phyloP scores from a whole-genome alignment of 2,329 filamentous ascomycete genomes.

The Emydomyces testavorans region DNA sequence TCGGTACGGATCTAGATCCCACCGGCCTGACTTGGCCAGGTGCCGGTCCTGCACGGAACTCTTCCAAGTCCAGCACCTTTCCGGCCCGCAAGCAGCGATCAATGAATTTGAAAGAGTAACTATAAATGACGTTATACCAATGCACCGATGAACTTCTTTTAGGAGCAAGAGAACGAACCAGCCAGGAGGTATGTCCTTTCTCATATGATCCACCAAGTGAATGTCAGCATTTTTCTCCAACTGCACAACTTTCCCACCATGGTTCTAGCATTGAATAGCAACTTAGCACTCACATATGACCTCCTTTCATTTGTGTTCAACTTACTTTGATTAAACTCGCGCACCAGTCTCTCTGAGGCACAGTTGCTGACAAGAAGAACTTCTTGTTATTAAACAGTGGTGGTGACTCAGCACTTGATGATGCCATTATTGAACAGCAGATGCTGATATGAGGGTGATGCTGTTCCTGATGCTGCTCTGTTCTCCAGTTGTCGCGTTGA shows the following conservation, averaged over 20 bases:
- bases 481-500: too few relatives aligned
- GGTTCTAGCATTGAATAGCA: slow-evolving; percentile 24
- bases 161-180: slow-evolving; percentile 29
- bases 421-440: not conserved
- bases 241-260: slow-evolving; percentile 45
- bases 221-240: slow-evolving; percentile 48
- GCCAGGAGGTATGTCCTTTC: slow-evolving; percentile 39
- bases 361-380: slow-evolving; percentile 48
- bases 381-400: slow-evolving; percentile 43
- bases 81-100: slow-evolving; percentile 43
- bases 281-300: not conserved
- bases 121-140: slow-evolving; percentile 18
- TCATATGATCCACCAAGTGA: slow-evolving; percentile 47
- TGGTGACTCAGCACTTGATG: not conserved
- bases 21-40: slow-evolving; percentile 36
- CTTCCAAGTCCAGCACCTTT: slow-evolving; percentile 38
- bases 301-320: not conserved
- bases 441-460: too few relatives aligned
- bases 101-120: slow-evolving; percentile 48
- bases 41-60: slow-evolving; percentile 38
- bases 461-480: too few relatives aligned
- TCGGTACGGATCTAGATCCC: slow-evolving; percentile 31
- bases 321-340: slow-evolving; percentile 39
- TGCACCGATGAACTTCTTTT: not conserved
- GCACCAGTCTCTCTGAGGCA: slow-evolving; percentile 41